Base-by-base conservation (phyloP, 805 yeast genomes). In the Blastobotrys terrestris region DNA sequence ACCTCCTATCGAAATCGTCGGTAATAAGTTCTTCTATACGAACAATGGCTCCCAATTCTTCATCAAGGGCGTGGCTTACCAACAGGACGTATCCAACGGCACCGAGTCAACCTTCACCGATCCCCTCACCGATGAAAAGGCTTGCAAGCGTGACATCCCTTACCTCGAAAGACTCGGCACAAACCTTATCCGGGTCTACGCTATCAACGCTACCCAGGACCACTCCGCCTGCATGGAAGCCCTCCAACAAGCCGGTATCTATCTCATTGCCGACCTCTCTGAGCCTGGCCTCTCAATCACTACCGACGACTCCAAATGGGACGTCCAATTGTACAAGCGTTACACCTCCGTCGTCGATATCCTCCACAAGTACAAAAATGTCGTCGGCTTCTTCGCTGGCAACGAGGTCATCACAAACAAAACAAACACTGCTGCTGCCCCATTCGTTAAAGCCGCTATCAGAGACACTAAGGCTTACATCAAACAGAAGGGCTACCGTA, bases 361-460 rank as follows among this genome's bases (percentile, higher is more conserved):
- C 60, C 80, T 94, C 74, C 80, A 82, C 54, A 75, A 78, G 61
- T 92, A 91, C 72, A 71, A 84, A 47, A 92, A 92, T 71, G 79
- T 88, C 16, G 76, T 92, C 58, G 99, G 98, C 2, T 91, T 88
- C 77, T 91, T 92, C 71, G 98, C 98, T 26, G 99, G 98, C 57
- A 92, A 92, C 71, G 99, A 92, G 77, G 98, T 94, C 51, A 81
- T 92, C 55, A 92, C 91, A 70, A 89, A 87, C 65, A 53, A 55
- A 59, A 73, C 89, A 48, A 91, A 88, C 70, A 87, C 97, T 13
- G 84, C 82, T 60, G 87, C 97, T 31, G 90, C 97, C 26, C 89
- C 97, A 1, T 92, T 83, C 70, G 96, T 94, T 53, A 94, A 92
- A 77, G 97, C 98, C 31, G 96, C 98, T 15, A 78, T 94, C 56